Evolutionary conservation across 495 filamentous ascomycete genomes (phyloP), one percentile per base, ranked within the genome.

Genomic region (Parmelia sp.): DNA sequence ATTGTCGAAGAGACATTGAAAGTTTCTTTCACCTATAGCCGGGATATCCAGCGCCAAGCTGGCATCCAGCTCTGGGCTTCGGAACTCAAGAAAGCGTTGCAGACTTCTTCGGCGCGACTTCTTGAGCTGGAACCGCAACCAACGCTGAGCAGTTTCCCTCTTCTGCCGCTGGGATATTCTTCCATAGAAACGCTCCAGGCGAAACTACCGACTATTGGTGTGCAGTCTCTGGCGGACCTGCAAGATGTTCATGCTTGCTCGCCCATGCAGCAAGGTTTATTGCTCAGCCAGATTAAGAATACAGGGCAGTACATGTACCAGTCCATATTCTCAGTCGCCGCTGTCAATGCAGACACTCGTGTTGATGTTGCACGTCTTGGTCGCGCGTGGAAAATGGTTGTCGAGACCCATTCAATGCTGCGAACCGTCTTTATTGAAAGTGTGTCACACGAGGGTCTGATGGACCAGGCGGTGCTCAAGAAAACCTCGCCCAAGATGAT

Each of bases 351-450:
- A 19, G 23, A 67, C 23, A 49, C 12, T 39, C 56, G 23, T 11
- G 7, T 53, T 53, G 49, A 53, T 7, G 27, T 15, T 19, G 4
- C 9, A 19, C 49, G 49, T 31, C 42, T 59, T 81, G 4, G 64
- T 65, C 11, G 53, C 17, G 80, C 81, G 2, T 84, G 82, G 83
- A 68, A 73, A 55, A 66, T 69, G 10, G 75, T 84, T 0, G 77
- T 84, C 8, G 60, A 73, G 4, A 76, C 73, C 27, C 80, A 84
- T 61, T 68, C 79, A 0, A 69, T 75, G 15, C 72, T 84, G 15
- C 67, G 82, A 27, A 81, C 82, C 0, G 71, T 80, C 21, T 82
- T 83, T 51, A 68, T 81, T 33, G 73, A 80, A 5, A 73, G 71
- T 57, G 69, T 72, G n/a, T 68, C 69, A 2, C 65, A 71, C 10